These are phyloP conservation scores for Sarocladium brachiariae DNA, from an alignment of 2,329 filamentous ascomycete genomes.

Conservation along the genomic window DNA sequence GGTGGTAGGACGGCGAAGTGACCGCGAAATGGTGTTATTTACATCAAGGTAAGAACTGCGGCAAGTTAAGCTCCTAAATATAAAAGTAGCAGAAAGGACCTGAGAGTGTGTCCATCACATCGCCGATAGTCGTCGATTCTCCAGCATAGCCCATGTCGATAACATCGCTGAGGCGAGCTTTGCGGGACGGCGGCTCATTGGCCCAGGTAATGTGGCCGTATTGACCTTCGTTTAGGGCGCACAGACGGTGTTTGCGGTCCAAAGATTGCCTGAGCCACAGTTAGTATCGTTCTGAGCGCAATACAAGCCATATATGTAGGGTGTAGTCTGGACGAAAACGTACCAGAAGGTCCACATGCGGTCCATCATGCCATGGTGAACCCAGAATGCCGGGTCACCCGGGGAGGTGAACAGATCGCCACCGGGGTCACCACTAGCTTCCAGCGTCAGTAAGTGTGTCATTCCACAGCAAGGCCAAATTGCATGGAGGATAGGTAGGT, in stretches of 20 bases:
- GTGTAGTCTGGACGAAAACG: not conserved
- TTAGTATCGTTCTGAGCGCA: not conserved
- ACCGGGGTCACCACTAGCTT: conserved; percentile 24
- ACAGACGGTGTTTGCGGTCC: conserved; percentile 16
- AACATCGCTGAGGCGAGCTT: conserved; percentile 18
- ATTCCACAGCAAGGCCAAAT: not conserved
- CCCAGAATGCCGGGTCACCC: conserved; percentile 22
- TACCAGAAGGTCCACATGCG: conserved; percentile 22
- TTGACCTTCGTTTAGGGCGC: conserved; percentile 18
- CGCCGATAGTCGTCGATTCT: conserved; percentile 18
- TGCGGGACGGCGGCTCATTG: conserved; percentile 19
- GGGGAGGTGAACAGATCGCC: conserved; percentile 23
- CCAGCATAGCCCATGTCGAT: conserved; percentile 25
- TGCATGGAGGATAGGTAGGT: no score
- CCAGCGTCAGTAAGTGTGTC: not conserved
- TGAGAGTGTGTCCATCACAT: conserved; percentile 23
- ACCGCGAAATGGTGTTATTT: no score
- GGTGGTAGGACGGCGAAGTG: no score
- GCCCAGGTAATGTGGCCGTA: conserved; percentile 24
- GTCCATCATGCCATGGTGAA: conserved; percentile 22
- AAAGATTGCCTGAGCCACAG: conserved; percentile 14
- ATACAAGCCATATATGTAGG: not conserved
- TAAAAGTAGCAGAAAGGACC: conserved; percentile 25
- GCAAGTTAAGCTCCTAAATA: conserved; percentile 14
- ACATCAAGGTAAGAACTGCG: no score